A percentile compares a stretch with the other conserved stretches of the same genome.
phyloP scores from a whole-genome alignment of 148 eudicot species.

The Rhododendron henanense region DNA sequence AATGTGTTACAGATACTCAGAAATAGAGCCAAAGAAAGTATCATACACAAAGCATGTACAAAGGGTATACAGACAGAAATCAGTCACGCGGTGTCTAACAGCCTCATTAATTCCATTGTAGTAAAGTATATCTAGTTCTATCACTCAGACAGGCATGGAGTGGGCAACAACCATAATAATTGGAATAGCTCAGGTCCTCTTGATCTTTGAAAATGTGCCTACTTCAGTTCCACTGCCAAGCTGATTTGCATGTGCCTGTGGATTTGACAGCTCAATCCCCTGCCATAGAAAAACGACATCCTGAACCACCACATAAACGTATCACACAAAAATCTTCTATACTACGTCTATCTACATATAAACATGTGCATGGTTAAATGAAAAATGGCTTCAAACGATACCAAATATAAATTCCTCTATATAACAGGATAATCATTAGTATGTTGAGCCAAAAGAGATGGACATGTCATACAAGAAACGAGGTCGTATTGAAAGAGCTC shows the following conservation, averaged over 20 bases:
- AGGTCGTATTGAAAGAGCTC: neutral
- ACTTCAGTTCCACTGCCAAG: slow-evolving; percentile 90
- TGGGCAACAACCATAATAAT: neutral
- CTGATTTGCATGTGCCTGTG: slow-evolving; percentile 89
- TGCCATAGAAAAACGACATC: slow-evolving; percentile 17
- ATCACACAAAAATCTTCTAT: too few relatives aligned
- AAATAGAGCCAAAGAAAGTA: neutral
- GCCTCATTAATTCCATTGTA: neutral
- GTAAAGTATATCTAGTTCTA: neutral
- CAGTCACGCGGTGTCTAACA: neutral
- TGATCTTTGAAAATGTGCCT: slow-evolving; percentile 94
- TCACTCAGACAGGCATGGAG: neutral
- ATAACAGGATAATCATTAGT: neutral
- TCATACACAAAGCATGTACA: neutral
- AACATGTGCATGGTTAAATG: neutral
- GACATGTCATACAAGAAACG: neutral
- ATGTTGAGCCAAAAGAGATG: neutral
- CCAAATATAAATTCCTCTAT: neutral
- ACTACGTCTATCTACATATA: neutral
- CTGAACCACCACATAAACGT: neutral
- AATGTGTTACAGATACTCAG: neutral
- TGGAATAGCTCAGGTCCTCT: slow-evolving; percentile 45
- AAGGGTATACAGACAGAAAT: neutral
- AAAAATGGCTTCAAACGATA: neutral
- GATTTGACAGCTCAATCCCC: slow-evolving; percentile 95